Evolutionary conservation across 2,329 filamentous ascomycete genomes (phyloP).

Genomic region (Chaetomium sp.): DNA sequence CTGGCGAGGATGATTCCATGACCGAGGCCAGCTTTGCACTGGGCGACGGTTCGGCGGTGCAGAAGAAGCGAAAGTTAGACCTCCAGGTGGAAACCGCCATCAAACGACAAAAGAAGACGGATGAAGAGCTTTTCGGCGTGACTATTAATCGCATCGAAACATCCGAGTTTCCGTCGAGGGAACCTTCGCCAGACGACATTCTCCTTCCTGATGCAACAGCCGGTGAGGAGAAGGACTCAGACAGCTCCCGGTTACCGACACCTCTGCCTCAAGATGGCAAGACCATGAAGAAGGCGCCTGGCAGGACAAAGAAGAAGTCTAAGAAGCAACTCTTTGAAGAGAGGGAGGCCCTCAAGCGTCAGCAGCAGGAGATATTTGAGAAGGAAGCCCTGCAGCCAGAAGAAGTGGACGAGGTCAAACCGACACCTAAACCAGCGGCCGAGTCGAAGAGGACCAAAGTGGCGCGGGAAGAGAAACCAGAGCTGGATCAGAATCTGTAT

Average conservation of each 20-base stretch:
- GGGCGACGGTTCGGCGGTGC: slow-evolving; percentile 43
- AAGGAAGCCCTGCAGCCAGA: slow-evolving; percentile 36
- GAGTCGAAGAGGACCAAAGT: slow-evolving; percentile 22
- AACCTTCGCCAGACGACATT: slow-evolving; percentile 45
- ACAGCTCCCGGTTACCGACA: slow-evolving; percentile 41
- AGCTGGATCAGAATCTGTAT: slow-evolving; percentile 41
- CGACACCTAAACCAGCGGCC: slow-evolving; percentile 32
- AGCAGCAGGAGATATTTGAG: slow-evolving; percentile 44
- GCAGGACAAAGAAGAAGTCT: slow-evolving; percentile 64
- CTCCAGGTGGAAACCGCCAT: slow-evolving; percentile 61
- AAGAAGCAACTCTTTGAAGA: slow-evolving; percentile 73
- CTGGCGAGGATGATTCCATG: slow-evolving; percentile 57
- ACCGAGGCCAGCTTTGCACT: slow-evolving; percentile 67
- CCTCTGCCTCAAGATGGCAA: slow-evolving; percentile 39
- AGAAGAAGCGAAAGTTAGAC: slow-evolving; percentile 69
- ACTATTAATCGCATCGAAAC: slow-evolving; percentile 48
- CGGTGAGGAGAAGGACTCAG: slow-evolving; percentile 42
- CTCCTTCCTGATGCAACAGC: slow-evolving; percentile 41
- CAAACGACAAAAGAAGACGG: slow-evolving; percentile 73
- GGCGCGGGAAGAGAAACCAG: slow-evolving; percentile 26
- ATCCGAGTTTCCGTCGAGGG: slow-evolving; percentile 38
- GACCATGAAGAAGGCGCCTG: slow-evolving; percentile 51
- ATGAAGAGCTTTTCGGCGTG: slow-evolving; percentile 70
- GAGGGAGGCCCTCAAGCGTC: slow-evolving; percentile 52
- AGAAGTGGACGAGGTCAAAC: slow-evolving; percentile 29